These are phyloP conservation scores for Solanum neorickii DNA, from an alignment of 257 asterid genomes.

Conservation along the genomic window DNA sequence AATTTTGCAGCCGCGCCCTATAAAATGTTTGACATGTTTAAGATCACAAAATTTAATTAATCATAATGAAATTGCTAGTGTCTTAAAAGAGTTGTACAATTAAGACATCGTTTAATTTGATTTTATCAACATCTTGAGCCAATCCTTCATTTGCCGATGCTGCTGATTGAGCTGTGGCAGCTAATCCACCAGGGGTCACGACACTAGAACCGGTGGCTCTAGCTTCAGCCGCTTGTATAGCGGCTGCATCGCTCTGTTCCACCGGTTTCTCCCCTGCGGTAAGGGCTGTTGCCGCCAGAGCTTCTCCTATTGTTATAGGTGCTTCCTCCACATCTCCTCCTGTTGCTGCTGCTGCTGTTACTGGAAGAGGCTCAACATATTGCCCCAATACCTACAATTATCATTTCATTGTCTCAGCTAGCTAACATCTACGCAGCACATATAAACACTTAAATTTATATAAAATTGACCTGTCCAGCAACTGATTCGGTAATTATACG, in stretches of 20 bases:
- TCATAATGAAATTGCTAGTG: not conserved
- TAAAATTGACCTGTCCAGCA: conserved; percentile 27
- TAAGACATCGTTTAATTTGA: conserved; percentile 42
- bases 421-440: too few relatives aligned
- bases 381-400: conserved; percentile 34
- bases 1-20: conserved; percentile 42
- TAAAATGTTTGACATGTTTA: too few relatives aligned
- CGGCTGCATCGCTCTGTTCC: conserved; percentile 66
- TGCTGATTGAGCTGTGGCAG: conserved; percentile 65
- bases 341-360: not conserved
- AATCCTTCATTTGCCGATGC: conserved; percentile 44
- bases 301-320: conserved; percentile 56
- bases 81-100: conserved; percentile 11
- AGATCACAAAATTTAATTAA: too few relatives aligned
- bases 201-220: conserved; percentile 45
- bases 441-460: too few relatives aligned
- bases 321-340: not conserved
- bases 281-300: conserved; percentile 42
- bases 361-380: not conserved
- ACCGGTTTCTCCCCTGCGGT: conserved; percentile 42
- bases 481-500: conserved; percentile 54
- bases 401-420: too few relatives aligned
- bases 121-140: conserved; percentile 31
- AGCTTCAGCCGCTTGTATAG: conserved; percentile 64
- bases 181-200: conserved; percentile 39